Evolutionary conservation across 2,329 filamentous ascomycete genomes (phyloP).

Genomic region (Amauroascus verrucosus): DNA sequence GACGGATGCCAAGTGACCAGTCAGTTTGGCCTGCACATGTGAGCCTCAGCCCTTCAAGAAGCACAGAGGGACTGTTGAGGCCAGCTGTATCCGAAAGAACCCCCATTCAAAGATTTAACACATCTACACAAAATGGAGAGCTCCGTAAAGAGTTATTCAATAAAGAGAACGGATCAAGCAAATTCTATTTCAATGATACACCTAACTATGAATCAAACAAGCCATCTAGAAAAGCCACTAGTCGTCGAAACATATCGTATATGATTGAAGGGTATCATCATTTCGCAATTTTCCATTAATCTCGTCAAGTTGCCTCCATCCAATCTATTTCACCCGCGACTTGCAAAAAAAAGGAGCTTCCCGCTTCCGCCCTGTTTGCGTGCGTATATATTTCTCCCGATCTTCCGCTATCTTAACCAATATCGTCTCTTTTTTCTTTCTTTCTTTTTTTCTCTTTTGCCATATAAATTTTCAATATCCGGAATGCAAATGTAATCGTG

Average conservation of each 20-base stretch:
- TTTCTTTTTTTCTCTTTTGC: background rate
- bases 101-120: no score
- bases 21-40: slow-evolving; percentile 2
- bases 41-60: background rate
- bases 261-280: slow-evolving; percentile 10
- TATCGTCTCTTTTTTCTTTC: background rate
- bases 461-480: background rate
- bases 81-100: background rate
- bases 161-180: background rate
- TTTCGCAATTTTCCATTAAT: slow-evolving; percentile 4
- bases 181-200: no score
- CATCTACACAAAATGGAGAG: background rate
- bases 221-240: background rate
- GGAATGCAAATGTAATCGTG: slow-evolving; percentile 8
- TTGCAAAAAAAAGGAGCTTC: background rate
- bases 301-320: slow-evolving; percentile 4
- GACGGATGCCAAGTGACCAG: background rate
- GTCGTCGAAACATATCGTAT: background rate
- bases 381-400: background rate
- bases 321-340: slow-evolving; percentile 3
- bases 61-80: no score
- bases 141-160: background rate
- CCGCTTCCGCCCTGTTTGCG: background rate
- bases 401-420: background rate
- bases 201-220: no score